Evolutionary conservation across 495 filamentous ascomycete species (phyloP).

Genomic region (Xylaria telfairii): DNA sequence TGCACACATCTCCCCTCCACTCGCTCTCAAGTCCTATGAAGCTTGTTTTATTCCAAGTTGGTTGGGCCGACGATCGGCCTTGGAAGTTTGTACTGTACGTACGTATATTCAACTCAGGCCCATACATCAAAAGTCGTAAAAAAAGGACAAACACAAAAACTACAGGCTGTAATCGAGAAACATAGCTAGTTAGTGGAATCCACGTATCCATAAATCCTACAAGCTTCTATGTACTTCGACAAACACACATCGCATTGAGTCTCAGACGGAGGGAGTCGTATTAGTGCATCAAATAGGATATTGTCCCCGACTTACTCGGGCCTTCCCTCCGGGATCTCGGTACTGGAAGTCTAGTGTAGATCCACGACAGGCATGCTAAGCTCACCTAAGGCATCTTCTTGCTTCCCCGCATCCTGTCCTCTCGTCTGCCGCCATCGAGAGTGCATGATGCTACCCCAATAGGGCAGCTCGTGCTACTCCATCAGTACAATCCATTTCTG

Average conservation of each 20-base stretch:
- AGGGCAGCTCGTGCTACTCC: constrained; percentile 27
- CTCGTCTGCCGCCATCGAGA: constrained; percentile 4
- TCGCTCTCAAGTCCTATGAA: neutral
- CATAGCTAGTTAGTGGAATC: neutral
- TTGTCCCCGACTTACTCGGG: neutral
- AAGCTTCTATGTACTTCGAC: neutral
- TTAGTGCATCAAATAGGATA: neutral
- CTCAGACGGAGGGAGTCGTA: neutral
- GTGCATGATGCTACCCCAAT: constrained; percentile 22
- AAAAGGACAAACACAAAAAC: no score
- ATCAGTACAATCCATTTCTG: constrained; percentile 19
- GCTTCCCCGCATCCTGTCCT: constrained; percentile 32
- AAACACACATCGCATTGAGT: neutral
- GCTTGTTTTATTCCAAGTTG: neutral
- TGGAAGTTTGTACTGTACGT: neutral
- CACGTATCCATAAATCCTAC: neutral
- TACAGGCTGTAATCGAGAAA: neutral
- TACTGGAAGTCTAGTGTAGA: neutral
- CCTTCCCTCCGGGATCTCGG: neutral
- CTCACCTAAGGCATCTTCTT: neutral
- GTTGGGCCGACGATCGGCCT: neutral
- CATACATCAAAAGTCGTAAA: no score
- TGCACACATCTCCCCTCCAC: neutral
- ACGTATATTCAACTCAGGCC: no score
- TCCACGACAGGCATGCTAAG: constrained; percentile 8